A percentile compares a stretch with the other conserved stretches of the same genome.
Conservation (phyloP, 2,329 filamentous ascomycete genomes). For the Aureobasidium sp. region DNA sequence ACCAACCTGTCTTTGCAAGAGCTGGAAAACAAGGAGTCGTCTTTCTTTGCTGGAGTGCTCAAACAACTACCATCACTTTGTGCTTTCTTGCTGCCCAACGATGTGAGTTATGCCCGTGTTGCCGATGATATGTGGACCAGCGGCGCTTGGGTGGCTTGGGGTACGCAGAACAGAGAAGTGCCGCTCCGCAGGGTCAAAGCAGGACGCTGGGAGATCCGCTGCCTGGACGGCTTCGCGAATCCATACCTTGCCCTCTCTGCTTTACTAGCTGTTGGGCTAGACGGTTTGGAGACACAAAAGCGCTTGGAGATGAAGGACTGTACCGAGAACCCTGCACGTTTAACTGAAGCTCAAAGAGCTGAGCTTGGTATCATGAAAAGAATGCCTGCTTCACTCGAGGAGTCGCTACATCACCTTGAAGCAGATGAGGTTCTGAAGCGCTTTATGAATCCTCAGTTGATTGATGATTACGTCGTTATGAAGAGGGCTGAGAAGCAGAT, state of each 20-base stretch:
- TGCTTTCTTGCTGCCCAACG: conserved; percentile 61
- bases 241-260: conserved; percentile 63
- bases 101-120: conserved; percentile 62
- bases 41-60: conserved; percentile 64
- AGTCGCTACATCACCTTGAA: conserved; percentile 48
- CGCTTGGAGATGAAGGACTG: conserved; percentile 49
- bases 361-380: conserved; percentile 47
- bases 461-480: conserved; percentile 50
- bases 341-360: conserved; percentile 42
- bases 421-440: conserved; percentile 41
- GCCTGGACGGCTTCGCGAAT: conserved; percentile 72
- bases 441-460: conserved; percentile 44
- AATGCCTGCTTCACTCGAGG: conserved; percentile 49
- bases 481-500: conserved; percentile 54
- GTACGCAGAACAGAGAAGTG: conserved; percentile 70
- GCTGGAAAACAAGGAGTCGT: conserved; percentile 43
- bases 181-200: conserved; percentile 60
- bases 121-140: conserved; percentile 67
- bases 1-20: conserved; percentile 13
- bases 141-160: conserved; percentile 74
- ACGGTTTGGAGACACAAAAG: conserved; percentile 44
- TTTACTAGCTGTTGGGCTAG: conserved; percentile 52
- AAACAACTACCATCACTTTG: conserved; percentile 57
- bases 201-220: conserved; percentile 72
- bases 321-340: conserved; percentile 41